Evolutionary conservation across 148 eudicot species (phyloP).

Genomic region (Nepenthes gracilis): DNA sequence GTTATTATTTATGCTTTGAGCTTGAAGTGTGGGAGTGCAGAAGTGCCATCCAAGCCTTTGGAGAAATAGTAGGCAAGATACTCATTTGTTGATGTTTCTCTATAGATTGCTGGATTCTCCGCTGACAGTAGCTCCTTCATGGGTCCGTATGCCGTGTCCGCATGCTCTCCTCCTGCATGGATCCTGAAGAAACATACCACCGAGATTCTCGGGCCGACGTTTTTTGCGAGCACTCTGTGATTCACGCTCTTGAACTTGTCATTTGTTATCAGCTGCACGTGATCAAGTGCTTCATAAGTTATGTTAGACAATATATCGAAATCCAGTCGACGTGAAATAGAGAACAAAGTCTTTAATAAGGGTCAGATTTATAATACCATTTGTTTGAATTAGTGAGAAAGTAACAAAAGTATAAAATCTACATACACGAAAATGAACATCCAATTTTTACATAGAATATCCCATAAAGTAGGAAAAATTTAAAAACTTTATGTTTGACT

Average conservation of each 20-base stretch:
- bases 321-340: too few relatives aligned
- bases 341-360: too few relatives aligned
- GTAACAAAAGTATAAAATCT: too few relatives aligned
- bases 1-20: neutral
- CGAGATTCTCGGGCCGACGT: slow-evolving; percentile 2
- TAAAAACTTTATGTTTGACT: too few relatives aligned
- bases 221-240: slow-evolving; percentile 5
- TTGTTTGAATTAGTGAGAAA: too few relatives aligned
- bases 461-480: too few relatives aligned
- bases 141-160: slow-evolving; percentile 6
- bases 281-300: too few relatives aligned
- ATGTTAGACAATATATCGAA: too few relatives aligned
- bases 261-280: slow-evolving; percentile 14
- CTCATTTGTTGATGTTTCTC: slow-evolving; percentile 3
- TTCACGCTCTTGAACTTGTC: slow-evolving; percentile 12
- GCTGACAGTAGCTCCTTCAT: slow-evolving; percentile 16
- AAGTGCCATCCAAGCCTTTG: slow-evolving; percentile 7
- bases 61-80: slow-evolving; percentile 1
- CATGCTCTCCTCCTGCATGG: neutral
- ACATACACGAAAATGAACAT: too few relatives aligned
- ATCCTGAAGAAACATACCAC: slow-evolving; percentile 1
- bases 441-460: too few relatives aligned
- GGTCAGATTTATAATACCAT: too few relatives aligned
- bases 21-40: slow-evolving; percentile 3
- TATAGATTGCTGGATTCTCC: slow-evolving; percentile 14